A percentile compares a stretch with the other conserved stretches of the same genome.
phyloP scores from a whole-genome alignment of 1,139 yeast species.

The Eremothecium cymbalariae region DNA sequence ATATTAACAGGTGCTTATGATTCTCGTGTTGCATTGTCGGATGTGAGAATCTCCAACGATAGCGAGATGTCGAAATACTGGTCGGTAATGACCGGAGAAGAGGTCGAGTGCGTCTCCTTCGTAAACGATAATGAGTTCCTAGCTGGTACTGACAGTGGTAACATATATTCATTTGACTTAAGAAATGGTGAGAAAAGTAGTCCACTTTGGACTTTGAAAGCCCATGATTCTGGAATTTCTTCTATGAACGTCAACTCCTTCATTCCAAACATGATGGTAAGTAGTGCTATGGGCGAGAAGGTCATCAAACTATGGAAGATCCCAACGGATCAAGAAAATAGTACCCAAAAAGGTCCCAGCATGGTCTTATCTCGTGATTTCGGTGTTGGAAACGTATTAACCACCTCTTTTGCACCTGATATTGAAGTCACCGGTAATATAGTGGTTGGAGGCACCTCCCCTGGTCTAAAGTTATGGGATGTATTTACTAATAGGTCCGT shows the following conservation, averaged over 20 bases:
- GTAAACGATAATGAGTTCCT: conserved; percentile 58
- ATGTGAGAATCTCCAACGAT: conserved; percentile 72
- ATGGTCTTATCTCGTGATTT: conserved; percentile 89
- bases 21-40: conserved; percentile 66
- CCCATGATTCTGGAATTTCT: conserved; percentile 92
- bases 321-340: conserved; percentile 34
- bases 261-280: conserved; percentile 68
- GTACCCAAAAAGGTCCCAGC: conserved; percentile 51
- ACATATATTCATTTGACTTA: conserved; percentile 81
- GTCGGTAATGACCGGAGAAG: conserved; percentile 61
- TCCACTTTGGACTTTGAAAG: conserved; percentile 93
- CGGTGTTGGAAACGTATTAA: conserved; percentile 88
- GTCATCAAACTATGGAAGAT: conserved; percentile 82
- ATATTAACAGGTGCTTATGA: conserved; percentile 92
- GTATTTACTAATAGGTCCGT: conserved; percentile 74
- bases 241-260: conserved; percentile 62
- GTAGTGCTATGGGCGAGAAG: conserved; percentile 91
- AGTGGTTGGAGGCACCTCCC: conserved; percentile 81
- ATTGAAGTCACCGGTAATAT: conserved; percentile 77
- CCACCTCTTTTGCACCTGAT: conserved; percentile 80
- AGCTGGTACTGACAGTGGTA: conserved; percentile 91
- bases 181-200: conserved; percentile 47
- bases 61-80: conserved; percentile 52
- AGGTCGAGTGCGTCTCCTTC: conserved; percentile 80
- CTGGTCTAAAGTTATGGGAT: conserved; percentile 88